Evolutionary conservation across 139 green algal genomes (phyloP), one percentile per base, ranked within the genome.

Genomic region (Haematococcus sp.): DNA sequence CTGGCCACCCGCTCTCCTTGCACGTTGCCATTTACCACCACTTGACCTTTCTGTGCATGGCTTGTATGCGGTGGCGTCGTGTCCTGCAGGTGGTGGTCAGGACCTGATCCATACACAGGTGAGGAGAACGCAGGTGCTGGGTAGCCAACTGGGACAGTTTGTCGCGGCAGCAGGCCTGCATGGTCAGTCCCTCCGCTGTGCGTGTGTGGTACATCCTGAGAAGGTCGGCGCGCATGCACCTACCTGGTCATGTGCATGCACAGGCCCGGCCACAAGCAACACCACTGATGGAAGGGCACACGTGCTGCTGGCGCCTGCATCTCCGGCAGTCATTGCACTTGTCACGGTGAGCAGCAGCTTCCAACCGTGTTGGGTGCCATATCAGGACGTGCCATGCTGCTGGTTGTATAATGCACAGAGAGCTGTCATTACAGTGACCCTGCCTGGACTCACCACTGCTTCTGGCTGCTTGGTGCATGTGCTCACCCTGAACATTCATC

Each of bases 291-390:
- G 73, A 44, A 44, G 46, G 1, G 82, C 82, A 1, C 74, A 58
- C 22, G 30, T 93, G 3, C 44, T 89, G 40, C 83, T 83, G 17
- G 68, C 81, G 0, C 88, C 88, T n/a, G 86, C 90, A 73, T 82
- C 70, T 20, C 81, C 78, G 40, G 74, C 56, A 4, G 78, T 87
- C 43, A 54, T 16, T 4, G 67, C 60, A 5, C 63, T 83, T 3
- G 59, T 59, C 7, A n/a, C 20, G 33, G 52, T 74, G 32, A 32
- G 52, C 7, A 7, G 11, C 40, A 49, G 40, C 7, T n/a, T n/a
- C n/a, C n/a, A n/a, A n/a, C n/a, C n/a, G n/a, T n/a, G n/a, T n/a
- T n/a, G n/a, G n/a, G n/a, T n/a, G n/a, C n/a, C n/a, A n/a, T n/a
- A n/a, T n/a, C n/a, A n/a, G 28, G 25, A 40, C 33, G 34, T 11